Base-by-base conservation (phyloP, 805 yeast genomes). In the Spathaspora boniae region DNA sequence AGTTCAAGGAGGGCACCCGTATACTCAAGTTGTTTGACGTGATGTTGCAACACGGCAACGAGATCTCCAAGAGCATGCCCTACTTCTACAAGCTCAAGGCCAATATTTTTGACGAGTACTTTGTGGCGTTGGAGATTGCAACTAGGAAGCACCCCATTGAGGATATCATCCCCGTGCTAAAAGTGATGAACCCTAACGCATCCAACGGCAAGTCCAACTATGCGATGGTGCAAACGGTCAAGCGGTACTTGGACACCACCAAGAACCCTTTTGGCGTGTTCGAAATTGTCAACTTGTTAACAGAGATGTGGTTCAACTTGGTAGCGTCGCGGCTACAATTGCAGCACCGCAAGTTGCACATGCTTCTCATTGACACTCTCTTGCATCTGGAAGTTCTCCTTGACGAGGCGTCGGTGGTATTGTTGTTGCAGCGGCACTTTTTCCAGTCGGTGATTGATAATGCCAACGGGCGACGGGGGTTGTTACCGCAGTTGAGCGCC, bases 271-370 rank as follows among this genome's bases (percentile, higher is more conserved):
- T 36, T 1, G 26, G 40, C 6, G 16, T 49, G 1, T 35, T 44
- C 2, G 38, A 42, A 1, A 36, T 73, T 15, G 51, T 65, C 11
- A 58, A 54, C 2, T 56, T 68, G 12, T 39, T 75, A 27, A 47
- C 56, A 2, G 49, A 56, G 0, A 63, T 83, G 14, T 86, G 95
- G 93, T 60, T 58, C 4, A 71, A 68, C 16, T 50, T 86, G 16
- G 68, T 68, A 12, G 66, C 70, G 1, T 80, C 78, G 8, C 64
- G 94, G 31, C 60, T 87, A 25, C 73, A 80, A 19, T 61, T 85
- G 26, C 73, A 74, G 29, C 93, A 86, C 43, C 74, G 78, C 34
- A 68, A 68, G 9, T 63, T 86, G 31, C 96, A 88, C 46, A 51
- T 74, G 9, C 40, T 50, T 0, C 64, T 83, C 19, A 76, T 87